Evolutionary conservation across 441 rosid genomes (phyloP), one percentile per base, ranked within the genome.

Genomic region (Dalechampia spathulata): DNA sequence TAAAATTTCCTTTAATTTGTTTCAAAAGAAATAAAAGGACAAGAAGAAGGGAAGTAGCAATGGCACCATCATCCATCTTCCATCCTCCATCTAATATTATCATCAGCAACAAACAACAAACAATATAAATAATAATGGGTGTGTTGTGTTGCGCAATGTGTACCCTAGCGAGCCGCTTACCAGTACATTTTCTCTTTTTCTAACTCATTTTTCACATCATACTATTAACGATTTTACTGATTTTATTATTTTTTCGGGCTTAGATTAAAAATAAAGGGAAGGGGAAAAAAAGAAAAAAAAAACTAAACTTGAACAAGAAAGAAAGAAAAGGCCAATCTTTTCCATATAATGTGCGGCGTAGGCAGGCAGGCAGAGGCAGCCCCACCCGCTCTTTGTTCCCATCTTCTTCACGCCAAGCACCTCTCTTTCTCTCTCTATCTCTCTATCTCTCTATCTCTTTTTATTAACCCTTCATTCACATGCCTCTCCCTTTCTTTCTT

Each of bases 331-430:
- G 57, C 68, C 44, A 62, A 2, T 58, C 55, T 55, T 43, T 61
- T 67, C 27, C 14, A 16, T 45, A 22, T 17, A 66, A 67, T 28
- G 72, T 54, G 55, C 55, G 44, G 58, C 58, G 40, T 40, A 36
- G 67, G 43, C 37, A 52, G 10, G 47, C 48, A 57, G 65, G 22
- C 53, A 36, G 39, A 5, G 34, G 22, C 59, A 51, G 15, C 50
- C 75, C 57, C 68, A 50, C 46, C n/a, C 20, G 23, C 37, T 55
- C 56, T 55, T 62, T 53, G 62, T 68, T 68, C 63, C 69, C 72
- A 71, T 69, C 70, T 42, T 23, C 48, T 46, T 70, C 78, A 64
- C 73, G 72, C 72, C 72, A 62, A 65, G 57, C 68, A 48, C 71
- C 66, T 55, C 39, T 40, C 26, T 61, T 44, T 54, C 25, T 34